These are phyloP conservation scores for Rasamsonia emersonii DNA, from an alignment of 2,329 filamentous ascomycete species.

Conservation along the genomic window DNA sequence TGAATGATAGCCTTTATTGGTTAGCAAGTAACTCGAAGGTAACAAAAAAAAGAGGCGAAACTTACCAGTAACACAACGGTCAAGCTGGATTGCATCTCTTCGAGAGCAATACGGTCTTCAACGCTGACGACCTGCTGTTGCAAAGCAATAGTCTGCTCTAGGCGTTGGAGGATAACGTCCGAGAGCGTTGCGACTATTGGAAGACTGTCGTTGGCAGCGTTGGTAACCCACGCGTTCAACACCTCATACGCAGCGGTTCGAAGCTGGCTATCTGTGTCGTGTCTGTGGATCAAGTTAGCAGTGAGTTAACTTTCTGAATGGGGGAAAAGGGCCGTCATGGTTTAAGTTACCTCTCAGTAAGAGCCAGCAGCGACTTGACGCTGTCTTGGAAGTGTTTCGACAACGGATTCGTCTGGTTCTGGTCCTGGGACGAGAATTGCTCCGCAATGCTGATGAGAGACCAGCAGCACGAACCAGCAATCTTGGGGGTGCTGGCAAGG, in stretches of 20 bases:
- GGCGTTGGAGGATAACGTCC: slow-evolving; percentile 78
- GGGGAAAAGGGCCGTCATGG: no score
- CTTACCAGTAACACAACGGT: slow-evolving; percentile 70
- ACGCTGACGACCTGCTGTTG: slow-evolving; percentile 92
- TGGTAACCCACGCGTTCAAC: slow-evolving; percentile 86
- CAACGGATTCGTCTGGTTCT: slow-evolving; percentile 69
- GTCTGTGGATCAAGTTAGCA: slow-evolving; percentile 20
- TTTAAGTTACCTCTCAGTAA: slow-evolving; percentile 63
- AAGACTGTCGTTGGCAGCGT: slow-evolving; percentile 79
- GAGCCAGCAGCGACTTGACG: slow-evolving; percentile 71
- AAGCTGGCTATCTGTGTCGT: slow-evolving; percentile 76
- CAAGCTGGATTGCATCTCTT: slow-evolving; percentile 96
- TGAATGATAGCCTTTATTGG: slow-evolving; percentile 62
- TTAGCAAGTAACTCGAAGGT: slow-evolving; percentile 7
- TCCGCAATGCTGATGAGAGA: slow-evolving; percentile 97
- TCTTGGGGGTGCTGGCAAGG: slow-evolving; percentile 84
- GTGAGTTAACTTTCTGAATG: no score
- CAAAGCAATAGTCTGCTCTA: slow-evolving; percentile 82
- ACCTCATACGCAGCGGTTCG: slow-evolving; percentile 96
- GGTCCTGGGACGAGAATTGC: slow-evolving; percentile 80
- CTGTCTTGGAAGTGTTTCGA: slow-evolving; percentile 91
- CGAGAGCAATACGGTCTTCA: slow-evolving; percentile 88
- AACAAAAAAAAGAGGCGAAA: slow-evolving; percentile 2
- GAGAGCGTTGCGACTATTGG: slow-evolving; percentile 72
- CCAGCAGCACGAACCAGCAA: slow-evolving; percentile 98